A percentile compares a stretch with the other conserved stretches of the same genome.
These are phyloP conservation scores for Lagerstroemia speciosa DNA, from an alignment of 345 rosid genomes.

Conservation along the genomic window DNA sequence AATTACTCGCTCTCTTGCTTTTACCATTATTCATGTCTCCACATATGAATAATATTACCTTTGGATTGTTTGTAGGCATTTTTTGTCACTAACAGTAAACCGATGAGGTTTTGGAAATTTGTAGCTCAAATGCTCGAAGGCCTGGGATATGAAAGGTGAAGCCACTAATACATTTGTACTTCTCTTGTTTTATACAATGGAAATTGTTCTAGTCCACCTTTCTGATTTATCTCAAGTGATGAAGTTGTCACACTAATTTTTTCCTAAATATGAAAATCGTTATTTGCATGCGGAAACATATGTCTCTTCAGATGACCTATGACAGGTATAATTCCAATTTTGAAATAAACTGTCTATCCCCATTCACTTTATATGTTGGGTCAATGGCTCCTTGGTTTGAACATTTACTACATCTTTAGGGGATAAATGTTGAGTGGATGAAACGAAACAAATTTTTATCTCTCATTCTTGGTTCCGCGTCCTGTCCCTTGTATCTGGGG, in stretches of 20 bases:
- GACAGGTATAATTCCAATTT: not conserved
- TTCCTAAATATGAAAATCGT: not conserved
- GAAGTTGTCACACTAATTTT: not conserved
- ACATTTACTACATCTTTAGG: not conserved
- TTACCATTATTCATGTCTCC: not conserved
- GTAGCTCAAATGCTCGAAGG: slow-evolving; percentile 55
- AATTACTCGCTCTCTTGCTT: not conserved
- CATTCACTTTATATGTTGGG: not conserved
- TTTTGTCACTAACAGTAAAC: slow-evolving; percentile 78
- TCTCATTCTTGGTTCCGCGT: not conserved
- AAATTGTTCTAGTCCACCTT: not conserved
- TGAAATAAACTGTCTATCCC: not conserved
- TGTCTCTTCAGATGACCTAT: not conserved
- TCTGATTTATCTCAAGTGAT: not conserved
- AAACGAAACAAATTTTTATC: not conserved
- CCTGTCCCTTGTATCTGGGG: not conserved
- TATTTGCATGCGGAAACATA: not conserved
- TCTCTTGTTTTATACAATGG: not conserved
- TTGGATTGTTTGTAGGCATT: slow-evolving; percentile 55
- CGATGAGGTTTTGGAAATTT: slow-evolving; percentile 70
- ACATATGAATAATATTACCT: slow-evolving; percentile 1
- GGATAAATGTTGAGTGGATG: not conserved
- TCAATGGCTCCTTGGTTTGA: not conserved
- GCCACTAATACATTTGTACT: not conserved
- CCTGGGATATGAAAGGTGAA: slow-evolving; percentile 78